Evolutionary conservation across 140 eudicot genomes (phyloP), one percentile per base, ranked within the genome.

Genomic region (Oenanthe javanica): DNA sequence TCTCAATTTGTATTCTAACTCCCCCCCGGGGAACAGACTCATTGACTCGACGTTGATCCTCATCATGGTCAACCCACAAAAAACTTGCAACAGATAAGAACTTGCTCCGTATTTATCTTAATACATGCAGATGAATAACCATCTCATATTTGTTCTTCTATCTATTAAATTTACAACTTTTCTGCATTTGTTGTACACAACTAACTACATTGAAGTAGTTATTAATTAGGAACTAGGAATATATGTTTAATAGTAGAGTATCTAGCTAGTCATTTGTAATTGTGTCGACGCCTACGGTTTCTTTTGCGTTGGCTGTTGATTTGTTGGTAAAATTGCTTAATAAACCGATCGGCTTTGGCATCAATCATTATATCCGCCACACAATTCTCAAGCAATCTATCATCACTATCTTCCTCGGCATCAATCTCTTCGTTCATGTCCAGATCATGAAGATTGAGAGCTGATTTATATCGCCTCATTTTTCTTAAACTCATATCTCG

Each of bases 291-390:
- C 1, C 9, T 3, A 1, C 31, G 21, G 6, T 52, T 71, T 46
- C 40, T 21, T 63, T 61, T 31, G 47, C 67, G 81, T 31, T 89
- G 85, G 10, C 81, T 79, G 72, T 72, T 82, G 79, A 90, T 90
- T 78, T 84, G 87, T n/a, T 84, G 77, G 77, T 90, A 87, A 80
- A 90, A 86, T 47, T 83, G 85, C 23, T 89, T 86, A 57, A 90
- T 90, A 83, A 86, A 87, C 63, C 80, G 75, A 43, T 90, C 91
- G 4, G 94, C 94, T 77, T 89, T 89, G 8, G 83, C 81, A 78
- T 87, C 91, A 31, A 90, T 87, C 91, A 84, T 77, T 0, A 66
- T 85, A 43, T 89, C 94, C 16, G 86, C 89, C 2, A n/a, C 16
- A 6, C 73, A 40, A 2, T 85, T 77, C 43, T 87, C 90, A 49